A percentile compares a stretch with the other conserved stretches of the same genome.
phyloP scores from a whole-genome alignment of 2,329 filamentous ascomycete genomes.

The Pestalotiopsis sp. region DNA sequence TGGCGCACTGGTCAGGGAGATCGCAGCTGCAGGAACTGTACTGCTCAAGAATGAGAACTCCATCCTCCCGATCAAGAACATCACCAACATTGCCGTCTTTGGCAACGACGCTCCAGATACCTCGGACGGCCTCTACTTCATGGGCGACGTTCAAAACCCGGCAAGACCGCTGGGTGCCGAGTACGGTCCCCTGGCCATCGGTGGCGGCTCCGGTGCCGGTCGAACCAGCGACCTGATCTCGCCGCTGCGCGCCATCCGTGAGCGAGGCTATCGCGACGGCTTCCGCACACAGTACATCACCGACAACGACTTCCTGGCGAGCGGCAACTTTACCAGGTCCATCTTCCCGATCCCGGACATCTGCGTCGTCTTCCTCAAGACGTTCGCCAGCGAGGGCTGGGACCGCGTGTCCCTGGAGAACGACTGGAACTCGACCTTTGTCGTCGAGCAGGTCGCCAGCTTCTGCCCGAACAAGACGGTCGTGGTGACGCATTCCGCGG shows the following conservation, averaged over 20 bases:
- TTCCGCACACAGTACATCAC: not conserved
- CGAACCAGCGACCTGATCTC: conserved; percentile 55
- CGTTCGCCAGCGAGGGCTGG: conserved; percentile 65
- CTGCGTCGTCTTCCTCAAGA: conserved; percentile 57
- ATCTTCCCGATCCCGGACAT: conserved; percentile 40
- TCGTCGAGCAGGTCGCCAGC: conserved; percentile 46
- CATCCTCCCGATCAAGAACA: conserved; percentile 47
- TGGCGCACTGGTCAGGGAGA: conserved; percentile 69
- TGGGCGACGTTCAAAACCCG: not conserved
- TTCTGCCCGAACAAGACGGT: conserved; percentile 40
- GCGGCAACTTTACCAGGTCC: not conserved
- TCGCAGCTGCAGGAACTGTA: conserved; percentile 79
- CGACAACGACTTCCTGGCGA: not conserved
- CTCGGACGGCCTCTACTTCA: conserved; percentile 48
- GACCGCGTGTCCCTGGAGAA: conserved; percentile 57
- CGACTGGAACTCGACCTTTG: conserved; percentile 51
- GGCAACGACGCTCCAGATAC: conserved; percentile 52
- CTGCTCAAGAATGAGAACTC: conserved; percentile 64
- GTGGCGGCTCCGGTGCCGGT: conserved; percentile 57
- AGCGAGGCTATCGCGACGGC: conserved; percentile 40
- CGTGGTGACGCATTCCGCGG: conserved; percentile 58
- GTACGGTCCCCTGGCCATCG: conserved; percentile 55
- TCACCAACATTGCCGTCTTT: conserved; percentile 46
- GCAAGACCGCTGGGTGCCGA: conserved; percentile 25
- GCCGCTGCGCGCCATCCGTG: conserved; percentile 54